phyloP scores from a whole-genome alignment of 2,329 filamentous ascomycete species.

The Xylariaceae sp. region DNA sequence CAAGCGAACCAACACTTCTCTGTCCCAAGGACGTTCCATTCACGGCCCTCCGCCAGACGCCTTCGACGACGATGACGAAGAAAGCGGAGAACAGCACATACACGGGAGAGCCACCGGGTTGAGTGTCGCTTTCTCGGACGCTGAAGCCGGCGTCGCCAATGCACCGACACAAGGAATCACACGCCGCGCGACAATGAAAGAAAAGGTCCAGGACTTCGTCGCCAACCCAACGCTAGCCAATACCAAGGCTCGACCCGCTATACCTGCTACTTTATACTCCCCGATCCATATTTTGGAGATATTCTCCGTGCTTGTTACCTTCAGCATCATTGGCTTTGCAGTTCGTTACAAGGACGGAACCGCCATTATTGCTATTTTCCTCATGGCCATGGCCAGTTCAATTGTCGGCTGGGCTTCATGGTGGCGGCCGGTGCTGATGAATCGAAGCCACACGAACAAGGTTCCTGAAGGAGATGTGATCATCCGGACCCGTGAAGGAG shows the following conservation, averaged over 20 bases:
- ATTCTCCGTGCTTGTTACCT: constrained; percentile 48
- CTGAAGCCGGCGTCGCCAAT: constrained; percentile 20
- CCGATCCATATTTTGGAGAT: constrained; percentile 54
- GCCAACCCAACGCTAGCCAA: constrained; percentile 42
- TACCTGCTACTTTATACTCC: constrained; percentile 48
- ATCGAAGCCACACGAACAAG: constrained; percentile 44
- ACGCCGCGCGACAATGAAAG: constrained; percentile 36
- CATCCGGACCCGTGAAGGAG: constrained; percentile 58
- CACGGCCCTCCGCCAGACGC: constrained; percentile 16
- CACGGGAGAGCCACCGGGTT: constrained; percentile 14
- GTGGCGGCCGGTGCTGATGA: constrained; percentile 56
- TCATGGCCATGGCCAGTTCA: constrained; percentile 52
- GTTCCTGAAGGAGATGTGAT: constrained; percentile 59
- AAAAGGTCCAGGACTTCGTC: constrained; percentile 43
- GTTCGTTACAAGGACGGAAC: constrained; percentile 46
- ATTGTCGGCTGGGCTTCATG: constrained; percentile 56
- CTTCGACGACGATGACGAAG: constrained; percentile 8
- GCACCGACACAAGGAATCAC: constrained; percentile 22
- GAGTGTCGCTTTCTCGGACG: constrained; percentile 19
- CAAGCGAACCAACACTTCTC: constrained; percentile 13
- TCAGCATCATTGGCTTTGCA: constrained; percentile 46
- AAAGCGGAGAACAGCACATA: not conserved
- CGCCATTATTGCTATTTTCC: constrained; percentile 48
- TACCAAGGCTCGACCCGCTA: constrained; percentile 40
- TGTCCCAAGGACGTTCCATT: constrained; percentile 13